Evolutionary conservation across 2,329 filamentous ascomycete species (phyloP), one percentile per base, ranked within the genome.

Genomic region (Botrytis squamosa): DNA sequence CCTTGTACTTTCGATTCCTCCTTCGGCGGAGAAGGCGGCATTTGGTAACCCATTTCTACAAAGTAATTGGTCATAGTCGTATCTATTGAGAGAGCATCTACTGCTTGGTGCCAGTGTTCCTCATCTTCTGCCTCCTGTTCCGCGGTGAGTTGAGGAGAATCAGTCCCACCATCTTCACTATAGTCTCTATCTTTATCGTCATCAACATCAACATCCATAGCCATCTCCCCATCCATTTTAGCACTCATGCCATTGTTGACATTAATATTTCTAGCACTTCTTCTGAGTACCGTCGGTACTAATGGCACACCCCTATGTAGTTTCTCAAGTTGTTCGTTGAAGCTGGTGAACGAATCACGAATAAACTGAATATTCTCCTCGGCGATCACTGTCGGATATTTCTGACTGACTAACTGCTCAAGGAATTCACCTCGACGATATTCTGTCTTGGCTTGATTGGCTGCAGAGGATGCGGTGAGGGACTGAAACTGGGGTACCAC

Each of bases 51-150:
- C 66, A 69, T 69, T 16, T 69, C 66, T 33, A 69, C 8, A 25
- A 57, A 69, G 3, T 69, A 69, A 2, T 33, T 12, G 10, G 66
- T 33, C 18, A 59, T 69, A 4, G n/a, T 57, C 10, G 20, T 42
- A 2, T 38, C 25, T 22, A 57, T 57, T 22, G 36, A 10, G 2
- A 44, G 25, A 5, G n/a, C 18, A 12, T 22, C 33, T 10, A 69
- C 10, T 42, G 10, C 22, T 33, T 44, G 38, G 4, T 2, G n/a
- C 66, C 66, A 69, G n/a, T 57, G 66, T 14, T 59, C 38, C 18
- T 69, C 66, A 69, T 69, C 66, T 7, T 69, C 66, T 33, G 40
- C 20, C 22, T 69, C 66, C 7, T 69, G 18, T 33, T 69, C 38
- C 7, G 18, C n/a, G 40, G 66, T 69, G 5, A 69, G 49, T 2